Evolutionary conservation across 176 grass and related monocot genomes (phyloP).

Genomic region (Ampelocalamus luodianensis): DNA sequence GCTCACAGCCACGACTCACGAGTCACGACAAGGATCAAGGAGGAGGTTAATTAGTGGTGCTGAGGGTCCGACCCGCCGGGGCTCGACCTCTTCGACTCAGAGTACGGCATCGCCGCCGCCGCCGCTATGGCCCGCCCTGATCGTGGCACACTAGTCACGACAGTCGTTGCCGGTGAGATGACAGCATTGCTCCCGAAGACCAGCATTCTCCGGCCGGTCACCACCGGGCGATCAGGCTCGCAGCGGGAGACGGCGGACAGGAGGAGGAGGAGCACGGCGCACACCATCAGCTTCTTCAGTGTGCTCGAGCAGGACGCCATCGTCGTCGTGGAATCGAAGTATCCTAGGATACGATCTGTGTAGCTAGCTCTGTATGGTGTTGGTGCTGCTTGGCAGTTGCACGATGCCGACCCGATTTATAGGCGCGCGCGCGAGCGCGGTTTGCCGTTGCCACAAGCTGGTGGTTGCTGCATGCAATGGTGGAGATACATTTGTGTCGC

Average conservation of each 20-base stretch:
- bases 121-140: neutral
- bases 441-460: neutral
- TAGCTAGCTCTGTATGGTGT: neutral
- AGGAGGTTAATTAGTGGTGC: conserved; percentile 45
- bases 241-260: neutral
- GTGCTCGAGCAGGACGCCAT: conserved; percentile 29
- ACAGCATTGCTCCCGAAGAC: neutral
- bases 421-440: neutral
- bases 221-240: neutral
- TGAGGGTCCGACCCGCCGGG: conserved; percentile 66
- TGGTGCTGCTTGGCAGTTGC: neutral
- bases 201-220: conserved; percentile 42
- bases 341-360: too few relatives aligned
- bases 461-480: neutral
- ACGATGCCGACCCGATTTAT: neutral
- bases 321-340: too few relatives aligned
- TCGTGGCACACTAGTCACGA: neutral
- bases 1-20: neutral
- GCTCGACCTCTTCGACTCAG: conserved; percentile 60
- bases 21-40: neutral
- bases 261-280: conserved; percentile 19
- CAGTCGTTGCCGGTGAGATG: neutral
- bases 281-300: neutral
- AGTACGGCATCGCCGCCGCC: neutral
- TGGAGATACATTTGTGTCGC: conserved; percentile 21